Percentiles rank a stretch among this genome's conserved stretches.
phyloP scores from a whole-genome alignment of 805 yeast genomes.

The Saturnispora diversa region DNA sequence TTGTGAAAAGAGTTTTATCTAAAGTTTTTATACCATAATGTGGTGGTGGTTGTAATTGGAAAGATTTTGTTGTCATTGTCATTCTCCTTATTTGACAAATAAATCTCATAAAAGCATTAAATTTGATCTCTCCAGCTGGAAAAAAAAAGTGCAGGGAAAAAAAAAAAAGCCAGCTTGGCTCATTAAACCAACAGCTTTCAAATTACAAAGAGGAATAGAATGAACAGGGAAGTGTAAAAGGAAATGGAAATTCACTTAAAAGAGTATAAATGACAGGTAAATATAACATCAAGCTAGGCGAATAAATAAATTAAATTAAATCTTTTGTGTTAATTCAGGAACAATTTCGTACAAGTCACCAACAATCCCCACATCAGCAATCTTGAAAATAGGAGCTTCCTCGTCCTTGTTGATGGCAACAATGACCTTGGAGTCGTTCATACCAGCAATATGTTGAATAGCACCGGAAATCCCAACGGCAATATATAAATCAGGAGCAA shows the following conservation, averaged over 20 bases:
- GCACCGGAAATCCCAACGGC: constrained; percentile 97
- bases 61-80: too few species aligned
- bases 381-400: constrained; percentile 87
- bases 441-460: constrained; percentile 96
- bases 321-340: constrained; percentile 83
- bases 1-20: constrained; percentile 57
- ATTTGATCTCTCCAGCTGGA: neutral
- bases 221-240: too few species aligned
- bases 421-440: constrained; percentile 91
- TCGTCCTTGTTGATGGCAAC: constrained; percentile 93
- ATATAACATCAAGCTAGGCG: neutral
- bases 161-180: too few species aligned
- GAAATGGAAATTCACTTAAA: too few species aligned
- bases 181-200: too few species aligned
- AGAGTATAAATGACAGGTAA: neutral
- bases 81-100: constrained; percentile 7
- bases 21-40: constrained; percentile 56
- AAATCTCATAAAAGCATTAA: constrained; percentile 3
- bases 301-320: constrained; percentile 27
- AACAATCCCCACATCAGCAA: constrained; percentile 83
- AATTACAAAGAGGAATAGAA: too few species aligned
- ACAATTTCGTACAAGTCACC: constrained; percentile 81
- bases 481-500: constrained; percentile 89
- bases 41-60: constrained; percentile 48
- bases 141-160: too few species aligned